Evolutionary conservation across 768 basidiomycete species (phyloP).

Genomic region (Mycena metata): DNA sequence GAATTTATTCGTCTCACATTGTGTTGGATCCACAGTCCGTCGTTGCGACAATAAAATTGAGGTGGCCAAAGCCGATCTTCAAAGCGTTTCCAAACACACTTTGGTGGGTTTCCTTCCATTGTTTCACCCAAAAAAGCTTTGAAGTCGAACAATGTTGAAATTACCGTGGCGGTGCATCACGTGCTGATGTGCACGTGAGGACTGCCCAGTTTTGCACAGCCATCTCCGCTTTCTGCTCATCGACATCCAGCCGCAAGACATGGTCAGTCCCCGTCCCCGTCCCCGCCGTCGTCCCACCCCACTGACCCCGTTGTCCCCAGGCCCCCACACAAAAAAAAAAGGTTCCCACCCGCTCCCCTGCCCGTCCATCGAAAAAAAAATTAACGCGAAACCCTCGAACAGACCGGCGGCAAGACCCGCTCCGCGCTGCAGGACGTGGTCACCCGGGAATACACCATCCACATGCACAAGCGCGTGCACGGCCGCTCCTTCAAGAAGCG

Average conservation of each 20-base stretch:
- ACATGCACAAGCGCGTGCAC: slow-evolving; percentile 95
- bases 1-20: too few species aligned
- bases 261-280: slow-evolving; percentile 59
- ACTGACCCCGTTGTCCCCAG: slow-evolving; percentile 47
- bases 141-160: too few species aligned
- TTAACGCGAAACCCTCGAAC: too few species aligned
- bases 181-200: not conserved
- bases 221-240: slow-evolving; percentile 48
- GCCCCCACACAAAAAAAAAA: slow-evolving; percentile 71
- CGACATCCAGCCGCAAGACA: slow-evolving; percentile 76
- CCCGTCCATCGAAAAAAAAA: slow-evolving; percentile 3
- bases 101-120: too few species aligned
- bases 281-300: slow-evolving; percentile 19
- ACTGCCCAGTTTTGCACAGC: too few species aligned
- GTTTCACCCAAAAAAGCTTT: too few species aligned
- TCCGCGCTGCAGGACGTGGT: slow-evolving; percentile 99
- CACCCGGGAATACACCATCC: slow-evolving; percentile 98
- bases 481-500: slow-evolving; percentile 97
- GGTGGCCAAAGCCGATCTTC: too few species aligned
- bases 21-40: too few species aligned
- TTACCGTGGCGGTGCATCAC: not conserved
- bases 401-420: slow-evolving; percentile 89
- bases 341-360: slow-evolving; percentile 49
- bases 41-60: too few species aligned
- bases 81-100: too few species aligned